These are phyloP conservation scores for Aspergillus asperescens DNA, from an alignment of 495 filamentous ascomycete species.

Conservation along the genomic window DNA sequence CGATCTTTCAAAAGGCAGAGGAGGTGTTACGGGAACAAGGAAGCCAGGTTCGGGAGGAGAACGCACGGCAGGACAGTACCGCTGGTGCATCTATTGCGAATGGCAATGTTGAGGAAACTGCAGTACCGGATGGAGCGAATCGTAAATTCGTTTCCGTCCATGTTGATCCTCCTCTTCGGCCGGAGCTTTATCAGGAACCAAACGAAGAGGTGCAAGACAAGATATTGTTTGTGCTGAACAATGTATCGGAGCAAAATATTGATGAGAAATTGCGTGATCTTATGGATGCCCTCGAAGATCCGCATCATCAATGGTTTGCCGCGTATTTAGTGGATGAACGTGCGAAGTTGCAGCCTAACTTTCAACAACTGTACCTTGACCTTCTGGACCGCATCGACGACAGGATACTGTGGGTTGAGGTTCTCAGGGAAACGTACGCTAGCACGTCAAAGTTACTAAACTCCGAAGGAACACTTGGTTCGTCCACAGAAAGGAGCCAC, in stretches of 20 bases:
- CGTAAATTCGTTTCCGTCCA: constrained; percentile 68
- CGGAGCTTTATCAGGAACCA: constrained; percentile 67
- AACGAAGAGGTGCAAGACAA: constrained; percentile 81
- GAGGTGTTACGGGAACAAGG: constrained; percentile 67
- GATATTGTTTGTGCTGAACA: constrained; percentile 93
- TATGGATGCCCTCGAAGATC: constrained; percentile 66
- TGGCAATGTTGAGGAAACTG: constrained; percentile 58
- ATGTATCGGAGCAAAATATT: constrained; percentile 83
- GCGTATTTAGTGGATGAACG: constrained; percentile 92
- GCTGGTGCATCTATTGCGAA: constrained; percentile 50
- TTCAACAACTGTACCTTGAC: constrained; percentile 85
- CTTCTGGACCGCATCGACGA: constrained; percentile 78
- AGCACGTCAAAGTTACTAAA: constrained; percentile 82
- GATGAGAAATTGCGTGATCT: constrained; percentile 75
- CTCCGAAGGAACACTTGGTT: constrained; percentile 75
- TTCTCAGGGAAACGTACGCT: constrained; percentile 87
- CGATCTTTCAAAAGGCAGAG: constrained; percentile 74
- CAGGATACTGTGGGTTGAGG: constrained; percentile 74
- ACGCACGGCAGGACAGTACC: constrained; percentile 33
- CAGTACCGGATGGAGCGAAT: constrained; percentile 45
- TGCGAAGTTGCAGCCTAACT: constrained; percentile 94
- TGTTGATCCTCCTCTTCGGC: constrained; percentile 58
- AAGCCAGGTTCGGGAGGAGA: constrained; percentile 31
- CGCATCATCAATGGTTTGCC: constrained; percentile 94
- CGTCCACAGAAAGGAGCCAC: constrained; percentile 72